These are phyloP conservation scores for Anethum foeniculum DNA, from an alignment of 140 eudicot species.

Conservation along the genomic window DNA sequence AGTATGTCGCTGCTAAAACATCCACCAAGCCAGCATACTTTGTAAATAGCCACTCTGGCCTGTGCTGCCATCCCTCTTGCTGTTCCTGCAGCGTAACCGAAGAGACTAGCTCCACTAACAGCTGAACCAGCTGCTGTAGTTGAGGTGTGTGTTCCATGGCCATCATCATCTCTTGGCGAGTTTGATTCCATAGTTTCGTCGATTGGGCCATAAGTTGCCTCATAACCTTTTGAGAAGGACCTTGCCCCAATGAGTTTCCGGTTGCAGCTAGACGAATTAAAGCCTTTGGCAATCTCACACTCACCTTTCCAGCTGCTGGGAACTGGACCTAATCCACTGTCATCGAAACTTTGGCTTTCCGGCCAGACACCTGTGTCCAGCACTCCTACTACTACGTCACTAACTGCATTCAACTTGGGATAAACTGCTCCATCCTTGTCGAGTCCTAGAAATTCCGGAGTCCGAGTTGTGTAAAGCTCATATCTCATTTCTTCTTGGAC, in stretches of 20 bases:
- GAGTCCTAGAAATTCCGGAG: constrained; percentile 78
- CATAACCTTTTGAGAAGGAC: constrained; percentile 62
- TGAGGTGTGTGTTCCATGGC: constrained; percentile 89
- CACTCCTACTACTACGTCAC: constrained; percentile 71
- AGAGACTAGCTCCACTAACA: constrained; percentile 57
- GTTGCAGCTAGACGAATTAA: constrained; percentile 49
- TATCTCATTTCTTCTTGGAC: constrained; percentile 57
- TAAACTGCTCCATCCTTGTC: constrained; percentile 22
- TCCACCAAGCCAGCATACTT: constrained; percentile 80
- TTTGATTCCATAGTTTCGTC: constrained; percentile 53
- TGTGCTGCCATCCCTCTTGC: constrained; percentile 81
- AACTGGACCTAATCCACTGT: constrained; percentile 59
- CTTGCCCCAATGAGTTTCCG: constrained; percentile 70
- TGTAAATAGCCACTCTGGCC: constrained; percentile 76
- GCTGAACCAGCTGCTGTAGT: constrained; percentile 74
- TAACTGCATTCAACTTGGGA: constrained; percentile 20
- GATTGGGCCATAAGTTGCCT: constrained; percentile 55
- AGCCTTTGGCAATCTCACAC: constrained; percentile 52
- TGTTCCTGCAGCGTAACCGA: constrained; percentile 66
- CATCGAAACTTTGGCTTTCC: constrained; percentile 47
- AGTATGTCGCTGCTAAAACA: constrained; percentile 73
- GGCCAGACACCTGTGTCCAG: constrained; percentile 93
- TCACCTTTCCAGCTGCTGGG: constrained; percentile 70
- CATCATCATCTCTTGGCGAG: constrained; percentile 80
- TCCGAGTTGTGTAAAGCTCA: constrained; percentile 74